Base-by-base conservation (phyloP, 2,329 filamentous ascomycete genomes). In the Hortaea sp. region DNA sequence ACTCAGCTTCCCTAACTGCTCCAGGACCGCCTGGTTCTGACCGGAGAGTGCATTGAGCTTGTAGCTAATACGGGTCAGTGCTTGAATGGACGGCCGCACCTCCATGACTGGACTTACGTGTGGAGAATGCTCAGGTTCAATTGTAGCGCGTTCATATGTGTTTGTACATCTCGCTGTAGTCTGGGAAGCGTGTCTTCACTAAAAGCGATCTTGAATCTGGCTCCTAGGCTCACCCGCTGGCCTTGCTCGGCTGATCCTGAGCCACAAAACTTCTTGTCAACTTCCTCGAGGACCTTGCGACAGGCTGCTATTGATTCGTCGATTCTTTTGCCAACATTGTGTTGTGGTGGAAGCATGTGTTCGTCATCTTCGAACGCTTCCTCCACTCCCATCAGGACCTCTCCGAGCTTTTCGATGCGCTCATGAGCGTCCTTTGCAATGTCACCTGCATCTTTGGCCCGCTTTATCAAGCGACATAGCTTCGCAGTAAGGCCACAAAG, bases 131-230 rank as follows among this genome's bases (percentile, higher is more conserved):
- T 43, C 11, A 55, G 42, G 27, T 53, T 45, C 6, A 50, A 51
- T 29, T 51, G 48, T 41, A 57, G 39, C 5, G 49, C 45, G 30
- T 47, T 52, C 27, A 57, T 50, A n/a, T 46, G 41, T 3, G 54
- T 51, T 43, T 57, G 53, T 7, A 57, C 42, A n/a, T 54, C 54
- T 3, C 13, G 49, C 28, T 54, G 51, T 32, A 50, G 47, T n/a
- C 49, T 47, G 27, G 27, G 38, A 31, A 57, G 53, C 13, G 45
- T 43, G 6, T 47, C 39, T 6, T 53, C 48, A 31, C 42, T 45
- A 13, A 45, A 48, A 29, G 53, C 54, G 12, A 49, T 35, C 27
- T 47, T 48, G 35, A 53, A 43, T 7, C 50, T 39, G 6, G 43
- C 43, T 11, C 50, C 37, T 6, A 54, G 30, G 9, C 20, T 29